Percentiles rank a stretch among this genome's conserved stretches.
Conservation (phyloP, 2,329 filamentous ascomycete genomes). For the Fusarium sp. region DNA sequence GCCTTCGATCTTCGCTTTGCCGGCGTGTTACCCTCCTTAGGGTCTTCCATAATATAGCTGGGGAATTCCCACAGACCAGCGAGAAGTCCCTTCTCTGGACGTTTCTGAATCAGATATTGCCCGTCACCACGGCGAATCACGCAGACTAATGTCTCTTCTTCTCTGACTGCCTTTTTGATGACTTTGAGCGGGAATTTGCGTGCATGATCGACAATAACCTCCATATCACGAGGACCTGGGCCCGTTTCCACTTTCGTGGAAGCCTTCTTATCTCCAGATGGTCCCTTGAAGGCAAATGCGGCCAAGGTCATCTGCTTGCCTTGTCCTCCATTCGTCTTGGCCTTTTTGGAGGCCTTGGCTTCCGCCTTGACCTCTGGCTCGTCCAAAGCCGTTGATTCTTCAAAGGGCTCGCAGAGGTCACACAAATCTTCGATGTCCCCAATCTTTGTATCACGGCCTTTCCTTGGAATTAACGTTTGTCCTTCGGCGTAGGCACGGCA, state of each 20-base stretch:
- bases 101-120: slow-evolving; percentile 59
- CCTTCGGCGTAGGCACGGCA: slow-evolving; percentile 65
- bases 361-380: slow-evolving; percentile 11
- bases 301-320: slow-evolving; percentile 47
- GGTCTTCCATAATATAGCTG: slow-evolving; percentile 51
- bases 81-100: slow-evolving; percentile 64
- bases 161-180: slow-evolving; percentile 62
- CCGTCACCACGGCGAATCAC: slow-evolving; percentile 59
- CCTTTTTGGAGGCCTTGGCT: slow-evolving; percentile 24
- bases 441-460: slow-evolving; percentile 25
- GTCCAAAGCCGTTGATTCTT: slow-evolving; percentile 47
- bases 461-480: slow-evolving; percentile 40
- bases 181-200: slow-evolving; percentile 62
- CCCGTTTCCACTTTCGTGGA: slow-evolving; percentile 18
- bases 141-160: slow-evolving; percentile 65
- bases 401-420: slow-evolving; percentile 59
- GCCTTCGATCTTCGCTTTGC: slow-evolving; percentile 53
- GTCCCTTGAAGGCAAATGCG: slow-evolving; percentile 49
- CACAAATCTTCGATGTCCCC: slow-evolving; percentile 64
- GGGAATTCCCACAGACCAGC: slow-evolving; percentile 68
- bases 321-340: slow-evolving; percentile 8
- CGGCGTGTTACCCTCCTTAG: slow-evolving; percentile 35
- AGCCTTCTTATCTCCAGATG: slow-evolving; percentile 14
- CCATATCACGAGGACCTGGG: slow-evolving; percentile 40
- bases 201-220: slow-evolving; percentile 56